These are phyloP conservation scores for Xylariales sp. DNA, from an alignment of 2,329 filamentous ascomycete genomes.

Conservation along the genomic window DNA sequence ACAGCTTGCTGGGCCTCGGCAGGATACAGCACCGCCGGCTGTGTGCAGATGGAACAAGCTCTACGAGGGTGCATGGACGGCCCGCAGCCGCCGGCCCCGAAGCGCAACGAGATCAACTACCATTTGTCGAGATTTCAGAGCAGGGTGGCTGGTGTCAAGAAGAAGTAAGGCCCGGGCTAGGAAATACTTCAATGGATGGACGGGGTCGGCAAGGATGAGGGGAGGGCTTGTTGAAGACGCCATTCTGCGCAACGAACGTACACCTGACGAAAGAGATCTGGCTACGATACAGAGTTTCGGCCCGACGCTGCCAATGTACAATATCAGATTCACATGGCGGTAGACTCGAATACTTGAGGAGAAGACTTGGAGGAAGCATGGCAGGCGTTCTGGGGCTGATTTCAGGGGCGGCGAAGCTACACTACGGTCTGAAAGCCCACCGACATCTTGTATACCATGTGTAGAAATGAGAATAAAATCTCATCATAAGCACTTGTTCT, in stretches of 20 bases:
- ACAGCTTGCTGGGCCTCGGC: slow-evolving; percentile 80
- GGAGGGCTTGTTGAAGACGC: no score
- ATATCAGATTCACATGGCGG: not conserved
- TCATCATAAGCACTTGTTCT: no score
- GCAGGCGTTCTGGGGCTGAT: no score
- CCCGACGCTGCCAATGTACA: not conserved
- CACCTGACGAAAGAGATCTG: no score
- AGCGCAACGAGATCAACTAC: slow-evolving; percentile 85
- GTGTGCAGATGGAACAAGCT: slow-evolving; percentile 53
- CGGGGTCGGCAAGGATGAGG: not conserved
- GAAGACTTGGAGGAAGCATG: not conserved
- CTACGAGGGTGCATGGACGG: slow-evolving; percentile 75
- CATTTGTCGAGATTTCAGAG: slow-evolving; percentile 75
- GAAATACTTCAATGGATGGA: no score
- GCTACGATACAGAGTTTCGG: no score
- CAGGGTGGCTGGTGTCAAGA: slow-evolving; percentile 48
- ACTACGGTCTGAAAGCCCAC: no score
- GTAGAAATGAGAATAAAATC: no score
- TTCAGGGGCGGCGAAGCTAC: no score
- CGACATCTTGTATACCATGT: no score
- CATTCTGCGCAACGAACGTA: no score
- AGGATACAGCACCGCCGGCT: slow-evolving; percentile 60
- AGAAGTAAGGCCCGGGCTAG: no score
- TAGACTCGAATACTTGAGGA: not conserved
- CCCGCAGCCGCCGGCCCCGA: slow-evolving; percentile 47